phyloP scores from a whole-genome alignment of 225 moss, liverwort and hornwort species.

The Rhytidiadelphus loreus region DNA sequence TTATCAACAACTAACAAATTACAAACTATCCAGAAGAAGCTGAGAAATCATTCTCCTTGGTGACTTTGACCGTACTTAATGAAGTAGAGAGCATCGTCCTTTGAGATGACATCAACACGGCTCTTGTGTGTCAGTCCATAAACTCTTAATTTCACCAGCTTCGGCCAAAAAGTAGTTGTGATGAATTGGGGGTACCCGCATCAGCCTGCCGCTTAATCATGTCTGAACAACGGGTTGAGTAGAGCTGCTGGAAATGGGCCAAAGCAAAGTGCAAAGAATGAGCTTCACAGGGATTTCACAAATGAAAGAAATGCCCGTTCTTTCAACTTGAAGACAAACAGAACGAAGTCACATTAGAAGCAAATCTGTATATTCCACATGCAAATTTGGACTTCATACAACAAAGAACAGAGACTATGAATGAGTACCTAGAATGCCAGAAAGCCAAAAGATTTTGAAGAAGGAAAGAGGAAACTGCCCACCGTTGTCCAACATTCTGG shows the following conservation, averaged over 20 bases:
- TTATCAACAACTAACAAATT: background rate
- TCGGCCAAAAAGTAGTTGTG: conserved; percentile 58
- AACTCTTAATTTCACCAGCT: conserved; percentile 60
- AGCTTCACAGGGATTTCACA: background rate
- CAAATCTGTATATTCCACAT: background rate
- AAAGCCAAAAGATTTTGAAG: background rate
- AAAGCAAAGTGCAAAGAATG: background rate
- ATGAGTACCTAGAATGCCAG: background rate
- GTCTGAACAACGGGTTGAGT: conserved; percentile 4
- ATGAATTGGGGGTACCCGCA: conserved; percentile 67
- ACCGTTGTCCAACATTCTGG: conserved; percentile 58
- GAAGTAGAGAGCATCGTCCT: conserved; percentile 61
- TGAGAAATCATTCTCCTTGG: conserved; percentile 27
- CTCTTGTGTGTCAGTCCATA: conserved; percentile 67
- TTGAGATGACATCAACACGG: conserved; percentile 47
- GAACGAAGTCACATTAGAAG: background rate
- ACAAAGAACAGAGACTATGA: background rate
- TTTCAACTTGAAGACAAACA: background rate
- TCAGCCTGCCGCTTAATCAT: conserved; percentile 80
- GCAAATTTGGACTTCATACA: background rate
- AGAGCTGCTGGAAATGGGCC: background rate
- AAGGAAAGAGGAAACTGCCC: conserved; percentile 34
- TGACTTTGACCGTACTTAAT: conserved; percentile 69
- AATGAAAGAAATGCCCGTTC: background rate
- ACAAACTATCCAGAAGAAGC: background rate